Conservation (phyloP, 345 rosid species). For the Acer saccharum region DNA sequence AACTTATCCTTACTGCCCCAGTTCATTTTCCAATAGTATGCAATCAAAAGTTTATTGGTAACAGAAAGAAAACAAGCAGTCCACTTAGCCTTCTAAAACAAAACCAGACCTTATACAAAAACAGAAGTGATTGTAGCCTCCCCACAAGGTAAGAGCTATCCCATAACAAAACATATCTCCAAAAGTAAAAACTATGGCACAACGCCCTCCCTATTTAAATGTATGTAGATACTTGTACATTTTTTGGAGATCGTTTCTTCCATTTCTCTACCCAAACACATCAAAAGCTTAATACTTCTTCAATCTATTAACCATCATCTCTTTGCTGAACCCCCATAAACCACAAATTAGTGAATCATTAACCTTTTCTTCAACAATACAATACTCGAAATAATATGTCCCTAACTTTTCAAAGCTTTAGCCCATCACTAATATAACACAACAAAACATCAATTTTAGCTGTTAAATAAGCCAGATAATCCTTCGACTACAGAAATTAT, state of each 20-base stretch:
- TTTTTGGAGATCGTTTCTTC: neutral
- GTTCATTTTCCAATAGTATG: too few relatives aligned
- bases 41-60: too few relatives aligned
- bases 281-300: neutral
- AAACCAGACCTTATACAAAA: neutral
- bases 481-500: neutral
- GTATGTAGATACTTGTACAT: neutral
- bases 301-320: neutral
- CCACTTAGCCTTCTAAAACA: constrained; percentile 1
- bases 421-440: neutral
- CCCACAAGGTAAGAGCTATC: neutral
- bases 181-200: neutral
- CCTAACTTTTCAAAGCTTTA: neutral
- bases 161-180: neutral
- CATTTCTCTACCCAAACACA: neutral
- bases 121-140: neutral
- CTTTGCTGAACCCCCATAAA: neutral
- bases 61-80: neutral
- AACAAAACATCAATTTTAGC: neutral
- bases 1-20: neutral
- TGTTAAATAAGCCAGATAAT: neutral
- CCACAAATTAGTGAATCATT: neutral
- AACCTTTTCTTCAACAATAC: neutral
- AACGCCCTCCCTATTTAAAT: neutral
- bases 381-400: neutral